Evolutionary conservation across 257 asterid species (phyloP).

Genomic region (Anisodus acutangulus): DNA sequence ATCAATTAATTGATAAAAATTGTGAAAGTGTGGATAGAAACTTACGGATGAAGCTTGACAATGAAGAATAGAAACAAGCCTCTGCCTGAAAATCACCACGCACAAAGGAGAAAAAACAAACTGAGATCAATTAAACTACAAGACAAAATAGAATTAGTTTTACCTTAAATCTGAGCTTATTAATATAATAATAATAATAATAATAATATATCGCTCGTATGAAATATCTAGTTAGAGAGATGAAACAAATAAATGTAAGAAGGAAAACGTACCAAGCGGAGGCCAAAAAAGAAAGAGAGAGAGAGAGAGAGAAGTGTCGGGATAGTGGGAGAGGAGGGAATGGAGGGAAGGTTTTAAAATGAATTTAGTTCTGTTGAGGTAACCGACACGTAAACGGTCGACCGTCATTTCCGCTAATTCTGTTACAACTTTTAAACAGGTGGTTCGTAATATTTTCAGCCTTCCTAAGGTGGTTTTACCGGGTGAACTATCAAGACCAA

Average conservation of each 20-base stretch:
- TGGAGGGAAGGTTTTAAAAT: slow-evolving; percentile 43
- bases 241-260: background rate
- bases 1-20: too few relatives aligned
- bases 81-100: slow-evolving; percentile 14
- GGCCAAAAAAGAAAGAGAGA: slow-evolving; percentile 25
- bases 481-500: too few relatives aligned
- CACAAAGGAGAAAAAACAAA: slow-evolving; percentile 1
- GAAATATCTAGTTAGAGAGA: background rate
- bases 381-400: slow-evolving; percentile 23
- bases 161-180: background rate
- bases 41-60: background rate
- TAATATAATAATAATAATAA: too few relatives aligned
- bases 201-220: background rate
- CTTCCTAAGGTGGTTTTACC: background rate
- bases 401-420: background rate
- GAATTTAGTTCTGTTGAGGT: background rate
- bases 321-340: slow-evolving; percentile 8
- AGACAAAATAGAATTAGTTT: slow-evolving; percentile 10
- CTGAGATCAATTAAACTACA: slow-evolving; percentile 24
- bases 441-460: background rate
- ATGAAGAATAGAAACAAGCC: background rate
- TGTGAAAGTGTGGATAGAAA: background rate
- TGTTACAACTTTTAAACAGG: background rate
- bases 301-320: slow-evolving; percentile 1
- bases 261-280: slow-evolving; percentile 33